Evolutionary conservation across 2,329 filamentous ascomycete genomes (phyloP), one percentile per base, ranked within the genome.

Genomic region (Lecanicillium sp.): DNA sequence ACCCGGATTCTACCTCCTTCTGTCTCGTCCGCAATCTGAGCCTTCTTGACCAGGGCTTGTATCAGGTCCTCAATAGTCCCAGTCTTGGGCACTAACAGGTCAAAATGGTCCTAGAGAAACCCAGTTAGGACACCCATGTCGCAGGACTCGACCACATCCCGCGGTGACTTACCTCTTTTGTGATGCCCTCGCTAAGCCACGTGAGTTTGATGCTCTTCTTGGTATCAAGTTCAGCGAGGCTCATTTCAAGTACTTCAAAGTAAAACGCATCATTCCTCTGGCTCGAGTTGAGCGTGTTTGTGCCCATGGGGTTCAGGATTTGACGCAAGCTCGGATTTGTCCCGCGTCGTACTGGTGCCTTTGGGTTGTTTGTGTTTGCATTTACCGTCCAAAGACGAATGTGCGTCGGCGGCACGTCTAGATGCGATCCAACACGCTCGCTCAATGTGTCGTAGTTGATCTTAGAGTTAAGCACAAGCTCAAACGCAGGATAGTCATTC

Each of bases 231-330:
- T 98, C 94, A 17, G 85, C 84, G 33, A 98, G 65, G 52, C 87
- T 95, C 69, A 95, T 94, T 46, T 98, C 92, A 29, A 98, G 67
- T 19, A 96, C 78, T 58, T 98, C 92, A 55, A 89, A 98, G 59
- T 82, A 96, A 37, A 98, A 69, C 1, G 83, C 78, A 59, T 96
- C 90, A 15, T 73, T 64, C 39, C 80, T 75, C 54, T 88, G 84
- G 22, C 73, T 79, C 41, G 75, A 74, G 48, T 80, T 84, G 36
- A 82, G 73, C 48, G 87, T 83, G 9, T 73, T 73, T 13, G 57
- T 51, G 38, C 85, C 85, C 37, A 81, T 77, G 9, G 85, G 81
- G 44, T 78, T 80, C 13, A 98, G 71, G 32, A 96, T 94, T 45
- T 78, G 80, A 37, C 75, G 73, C 11, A 98, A 68, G n/a, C 73